Conservation (phyloP, 1,284 basidiomycete species). For the Austroboletus niveus region DNA sequence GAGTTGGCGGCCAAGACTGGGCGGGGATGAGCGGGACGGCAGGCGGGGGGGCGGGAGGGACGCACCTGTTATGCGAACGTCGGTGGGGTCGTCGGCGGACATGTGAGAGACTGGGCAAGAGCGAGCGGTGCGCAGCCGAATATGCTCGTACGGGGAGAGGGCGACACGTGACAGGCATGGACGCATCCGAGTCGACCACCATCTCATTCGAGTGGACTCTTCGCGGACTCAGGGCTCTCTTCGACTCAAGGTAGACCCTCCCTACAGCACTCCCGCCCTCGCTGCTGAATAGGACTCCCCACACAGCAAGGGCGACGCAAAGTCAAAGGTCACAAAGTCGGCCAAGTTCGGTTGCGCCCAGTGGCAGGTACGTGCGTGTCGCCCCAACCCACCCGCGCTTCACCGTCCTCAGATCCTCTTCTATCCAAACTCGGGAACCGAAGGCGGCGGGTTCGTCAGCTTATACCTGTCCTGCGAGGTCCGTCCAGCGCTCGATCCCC, state of each 20-base stretch:
- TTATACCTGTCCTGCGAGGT: conserved; percentile 82
- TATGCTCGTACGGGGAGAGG: neutral
- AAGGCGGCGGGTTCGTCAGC: conserved; percentile 56
- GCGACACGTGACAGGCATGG: conserved; percentile 6
- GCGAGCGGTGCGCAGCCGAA: neutral
- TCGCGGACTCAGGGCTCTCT: conserved; percentile 62
- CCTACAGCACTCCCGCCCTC: neutral
- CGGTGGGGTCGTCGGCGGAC: conserved; percentile 17
- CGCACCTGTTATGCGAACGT: conserved; percentile 28
- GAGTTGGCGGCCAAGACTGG: conserved; percentile 87
- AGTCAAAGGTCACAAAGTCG: conserved; percentile 71
- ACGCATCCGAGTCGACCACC: conserved; percentile 51
- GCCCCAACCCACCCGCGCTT: neutral
- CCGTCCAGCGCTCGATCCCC: conserved; percentile 24
- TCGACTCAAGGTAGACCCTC: conserved; percentile 57
- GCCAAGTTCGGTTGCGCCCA: conserved; percentile 63
- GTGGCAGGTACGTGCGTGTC: conserved; percentile 55
- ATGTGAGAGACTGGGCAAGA: conserved; percentile 6
- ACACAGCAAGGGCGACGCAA: conserved; percentile 58
- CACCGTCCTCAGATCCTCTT: conserved; percentile 58
- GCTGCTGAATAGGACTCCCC: neutral
- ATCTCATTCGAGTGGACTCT: conserved; percentile 78
- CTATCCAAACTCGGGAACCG: conserved; percentile 75
- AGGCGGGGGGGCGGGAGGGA: neutral
- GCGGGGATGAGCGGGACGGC: neutral